Percentiles rank a stretch among this genome's conserved stretches.
These are phyloP conservation scores for Cyclotella kingstonii DNA, from an alignment of 108 stramenopile genomes.

Conservation along the genomic window DNA sequence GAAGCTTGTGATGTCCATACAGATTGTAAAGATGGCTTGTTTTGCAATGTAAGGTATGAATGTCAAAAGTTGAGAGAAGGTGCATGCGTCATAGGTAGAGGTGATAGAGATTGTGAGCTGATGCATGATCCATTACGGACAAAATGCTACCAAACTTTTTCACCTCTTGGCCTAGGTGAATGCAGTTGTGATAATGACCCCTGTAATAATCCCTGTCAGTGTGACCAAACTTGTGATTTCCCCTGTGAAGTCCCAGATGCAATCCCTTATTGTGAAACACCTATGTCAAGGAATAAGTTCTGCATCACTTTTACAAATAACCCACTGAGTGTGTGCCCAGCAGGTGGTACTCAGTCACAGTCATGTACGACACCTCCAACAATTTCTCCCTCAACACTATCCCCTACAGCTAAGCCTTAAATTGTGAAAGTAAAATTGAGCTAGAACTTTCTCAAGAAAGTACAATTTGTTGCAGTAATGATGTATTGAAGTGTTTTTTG, in stretches of 20 bases:
- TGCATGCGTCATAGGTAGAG: background rate
- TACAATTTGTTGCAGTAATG: too few species aligned
- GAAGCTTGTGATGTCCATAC: background rate
- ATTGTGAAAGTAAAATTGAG: too few species aligned
- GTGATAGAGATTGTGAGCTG: background rate
- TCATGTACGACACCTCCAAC: slow-evolving; percentile 1
- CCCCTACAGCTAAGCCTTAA: background rate
- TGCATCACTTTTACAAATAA: background rate
- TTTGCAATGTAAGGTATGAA: background rate
- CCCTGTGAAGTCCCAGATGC: slow-evolving; percentile 4
- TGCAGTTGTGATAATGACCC: slow-evolving; percentile 6
- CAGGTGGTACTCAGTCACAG: background rate
- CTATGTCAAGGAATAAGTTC: background rate
- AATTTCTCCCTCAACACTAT: background rate
- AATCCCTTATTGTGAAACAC: slow-evolving; percentile 2
- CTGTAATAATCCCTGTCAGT: background rate
- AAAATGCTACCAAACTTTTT: slow-evolving; percentile 1
- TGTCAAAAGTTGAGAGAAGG: background rate
- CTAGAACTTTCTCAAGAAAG: too few species aligned
- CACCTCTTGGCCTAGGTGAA: background rate
- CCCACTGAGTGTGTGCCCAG: background rate
- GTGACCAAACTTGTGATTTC: slow-evolving; percentile 5
- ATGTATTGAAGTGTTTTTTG: too few species aligned
- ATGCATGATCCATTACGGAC: background rate
- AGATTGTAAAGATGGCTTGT: background rate